Percentiles rank a stretch among this genome's conserved stretches.
These are phyloP conservation scores for Trapa bicornis DNA, from an alignment of 345 rosid species.

Conservation along the genomic window DNA sequence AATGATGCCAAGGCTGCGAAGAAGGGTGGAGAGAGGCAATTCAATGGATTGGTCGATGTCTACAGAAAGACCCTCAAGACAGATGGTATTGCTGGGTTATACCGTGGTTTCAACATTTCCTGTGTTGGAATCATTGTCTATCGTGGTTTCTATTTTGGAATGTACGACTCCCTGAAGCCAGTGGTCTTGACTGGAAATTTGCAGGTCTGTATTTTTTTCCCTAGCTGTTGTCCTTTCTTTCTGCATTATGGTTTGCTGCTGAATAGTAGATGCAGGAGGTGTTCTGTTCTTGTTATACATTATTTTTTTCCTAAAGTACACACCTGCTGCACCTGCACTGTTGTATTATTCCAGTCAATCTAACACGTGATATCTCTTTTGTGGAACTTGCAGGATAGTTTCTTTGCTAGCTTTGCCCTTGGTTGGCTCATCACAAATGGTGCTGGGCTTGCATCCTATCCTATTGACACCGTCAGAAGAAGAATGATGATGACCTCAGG, in stretches of 20 bases:
- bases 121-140: no score
- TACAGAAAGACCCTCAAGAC: slow-evolving; percentile 61
- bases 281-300: no score
- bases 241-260: no score
- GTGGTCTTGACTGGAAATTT: slow-evolving; percentile 51
- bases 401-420: slow-evolving; percentile 71
- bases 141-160: no score
- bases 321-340: neutral
- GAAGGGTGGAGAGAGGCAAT: slow-evolving; percentile 85
- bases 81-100: slow-evolving; percentile 74
- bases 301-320: no score
- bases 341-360: neutral
- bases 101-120: no score
- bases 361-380: neutral
- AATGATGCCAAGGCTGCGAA: no score
- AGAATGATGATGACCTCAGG: slow-evolving; percentile 99
- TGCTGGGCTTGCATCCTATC: slow-evolving; percentile 82
- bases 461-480: slow-evolving; percentile 83
- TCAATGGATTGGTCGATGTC: slow-evolving; percentile 66
- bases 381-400: slow-evolving; percentile 51
- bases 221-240: neutral
- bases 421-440: slow-evolving; percentile 88
- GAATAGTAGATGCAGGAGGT: neutral
- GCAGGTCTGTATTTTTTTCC: slow-evolving; percentile 26
- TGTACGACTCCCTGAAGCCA: slow-evolving; percentile 83